Evolutionary conservation across 2,329 filamentous ascomycete species (phyloP).

Genomic region (Venturia oleaginea): DNA sequence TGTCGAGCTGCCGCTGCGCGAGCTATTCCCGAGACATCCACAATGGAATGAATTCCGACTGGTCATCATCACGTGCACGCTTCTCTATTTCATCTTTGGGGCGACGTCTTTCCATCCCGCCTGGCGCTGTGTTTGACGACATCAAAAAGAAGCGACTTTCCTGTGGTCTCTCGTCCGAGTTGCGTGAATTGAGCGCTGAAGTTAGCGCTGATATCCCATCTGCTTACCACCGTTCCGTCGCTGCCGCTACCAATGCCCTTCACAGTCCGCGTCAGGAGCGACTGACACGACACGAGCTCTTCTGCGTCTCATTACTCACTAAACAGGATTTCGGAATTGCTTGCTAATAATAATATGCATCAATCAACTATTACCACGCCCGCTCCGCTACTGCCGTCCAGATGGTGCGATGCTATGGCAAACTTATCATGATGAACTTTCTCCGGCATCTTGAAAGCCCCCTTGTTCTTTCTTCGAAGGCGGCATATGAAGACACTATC

Average conservation of each 20-base stretch:
- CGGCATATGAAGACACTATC: not conserved
- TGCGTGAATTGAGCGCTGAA: not conserved
- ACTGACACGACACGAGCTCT: constrained; percentile 3
- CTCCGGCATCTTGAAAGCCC: not conserved
- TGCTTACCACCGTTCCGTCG: not conserved
- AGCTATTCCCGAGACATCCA: not conserved
- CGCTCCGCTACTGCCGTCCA: not conserved
- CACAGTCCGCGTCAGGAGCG: not conserved
- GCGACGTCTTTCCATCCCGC: not conserved
- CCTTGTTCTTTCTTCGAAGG: not conserved
- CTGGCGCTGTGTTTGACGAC: not conserved
- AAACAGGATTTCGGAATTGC: not conserved
- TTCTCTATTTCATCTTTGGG: not conserved
- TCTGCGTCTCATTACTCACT: not conserved
- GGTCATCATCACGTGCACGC: not conserved
- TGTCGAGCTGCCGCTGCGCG: not conserved
- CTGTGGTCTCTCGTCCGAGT: not conserved
- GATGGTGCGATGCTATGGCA: not conserved
- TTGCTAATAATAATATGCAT: not conserved
- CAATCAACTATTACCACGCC: not conserved
- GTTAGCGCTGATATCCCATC: not conserved
- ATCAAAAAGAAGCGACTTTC: not conserved
- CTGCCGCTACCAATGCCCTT: not conserved
- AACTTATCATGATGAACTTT: not conserved
- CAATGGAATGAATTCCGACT: not conserved